Evolutionary conservation across 169 alveolate genomes (phyloP).

Genomic region (Cryptosporidium parvum): DNA sequence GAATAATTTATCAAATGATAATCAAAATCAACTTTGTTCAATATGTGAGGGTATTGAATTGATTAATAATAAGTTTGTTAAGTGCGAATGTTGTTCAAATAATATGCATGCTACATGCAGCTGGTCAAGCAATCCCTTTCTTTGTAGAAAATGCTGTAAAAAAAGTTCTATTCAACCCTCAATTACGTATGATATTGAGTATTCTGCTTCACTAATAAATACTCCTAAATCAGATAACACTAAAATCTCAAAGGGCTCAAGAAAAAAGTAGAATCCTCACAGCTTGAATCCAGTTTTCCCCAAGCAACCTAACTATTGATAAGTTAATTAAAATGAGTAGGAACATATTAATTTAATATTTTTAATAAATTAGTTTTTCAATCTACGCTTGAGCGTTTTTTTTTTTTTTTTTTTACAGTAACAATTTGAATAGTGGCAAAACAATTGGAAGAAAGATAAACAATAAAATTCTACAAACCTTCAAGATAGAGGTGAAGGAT

Average conservation of each 20-base stretch:
- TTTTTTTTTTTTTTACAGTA: too few relatives aligned
- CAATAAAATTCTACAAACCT: too few relatives aligned
- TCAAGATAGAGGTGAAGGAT: background rate
- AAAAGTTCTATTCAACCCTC: conserved; percentile 3
- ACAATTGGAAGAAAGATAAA: background rate
- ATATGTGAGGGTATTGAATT: conserved; percentile 44
- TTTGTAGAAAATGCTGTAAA: conserved; percentile 45
- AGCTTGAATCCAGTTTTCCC: background rate
- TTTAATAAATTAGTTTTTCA: too few relatives aligned
- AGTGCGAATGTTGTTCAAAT: conserved; percentile 18
- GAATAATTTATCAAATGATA: background rate
- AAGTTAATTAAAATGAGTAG: background rate
- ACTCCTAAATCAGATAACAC: conserved; percentile 43
- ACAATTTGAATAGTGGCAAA: background rate
- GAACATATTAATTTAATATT: too few relatives aligned
- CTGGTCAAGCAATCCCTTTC: conserved; percentile 28
- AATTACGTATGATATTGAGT: conserved; percentile 39
- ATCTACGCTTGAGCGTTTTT: background rate
- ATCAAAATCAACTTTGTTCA: conserved; percentile 6
- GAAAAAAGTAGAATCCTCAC: conserved; percentile 17
- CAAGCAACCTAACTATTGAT: background rate
- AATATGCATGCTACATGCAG: conserved; percentile 33
- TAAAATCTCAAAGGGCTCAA: conserved; percentile 34
- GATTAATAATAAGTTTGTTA: conserved; percentile 11
- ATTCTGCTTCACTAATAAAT: conserved; percentile 6